A percentile compares a stretch with the other conserved stretches of the same genome.
Conservation (phyloP, 202 grass and related monocot species). For the Saccharum hybrid region DNA sequence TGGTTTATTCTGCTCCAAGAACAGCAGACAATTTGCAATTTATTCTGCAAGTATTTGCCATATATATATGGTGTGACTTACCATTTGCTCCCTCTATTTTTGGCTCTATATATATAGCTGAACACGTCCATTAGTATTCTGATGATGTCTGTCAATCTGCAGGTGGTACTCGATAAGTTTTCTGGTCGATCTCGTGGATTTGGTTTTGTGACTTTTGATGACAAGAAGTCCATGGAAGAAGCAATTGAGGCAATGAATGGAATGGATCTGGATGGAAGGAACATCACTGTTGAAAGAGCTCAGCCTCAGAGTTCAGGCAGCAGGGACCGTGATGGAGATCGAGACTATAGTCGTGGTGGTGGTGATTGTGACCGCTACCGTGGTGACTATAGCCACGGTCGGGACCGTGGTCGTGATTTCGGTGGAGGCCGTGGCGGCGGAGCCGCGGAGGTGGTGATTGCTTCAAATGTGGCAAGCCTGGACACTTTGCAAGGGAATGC, state of each 20-base stretch:
- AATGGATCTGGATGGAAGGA: not conserved
- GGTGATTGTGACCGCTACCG: not conserved
- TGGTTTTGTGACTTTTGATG: not conserved
- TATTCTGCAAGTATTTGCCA: not conserved
- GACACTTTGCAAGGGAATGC: not conserved
- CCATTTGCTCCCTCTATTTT: too few species aligned
- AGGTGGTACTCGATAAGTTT: not conserved
- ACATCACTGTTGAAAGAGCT: not conserved
- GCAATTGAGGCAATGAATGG: not conserved
- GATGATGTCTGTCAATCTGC: not conserved
- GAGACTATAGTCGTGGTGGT: not conserved
- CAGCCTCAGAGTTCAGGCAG: not conserved
- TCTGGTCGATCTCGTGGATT: not conserved
- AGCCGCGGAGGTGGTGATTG: not conserved
- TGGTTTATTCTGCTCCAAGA: not conserved
- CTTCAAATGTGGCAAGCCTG: not conserved
- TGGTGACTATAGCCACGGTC: not conserved
- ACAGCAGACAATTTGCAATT: not conserved
- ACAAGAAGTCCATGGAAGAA: not conserved
- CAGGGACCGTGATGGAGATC: not conserved
- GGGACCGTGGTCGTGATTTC: not conserved
- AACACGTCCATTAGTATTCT: not conserved
- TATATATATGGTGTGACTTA: too few species aligned
- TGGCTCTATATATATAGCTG: too few species aligned
- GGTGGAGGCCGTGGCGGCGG: not conserved